phyloP scores from a whole-genome alignment of 1,284 basidiomycete species.

The Puccinia coronata region DNA sequence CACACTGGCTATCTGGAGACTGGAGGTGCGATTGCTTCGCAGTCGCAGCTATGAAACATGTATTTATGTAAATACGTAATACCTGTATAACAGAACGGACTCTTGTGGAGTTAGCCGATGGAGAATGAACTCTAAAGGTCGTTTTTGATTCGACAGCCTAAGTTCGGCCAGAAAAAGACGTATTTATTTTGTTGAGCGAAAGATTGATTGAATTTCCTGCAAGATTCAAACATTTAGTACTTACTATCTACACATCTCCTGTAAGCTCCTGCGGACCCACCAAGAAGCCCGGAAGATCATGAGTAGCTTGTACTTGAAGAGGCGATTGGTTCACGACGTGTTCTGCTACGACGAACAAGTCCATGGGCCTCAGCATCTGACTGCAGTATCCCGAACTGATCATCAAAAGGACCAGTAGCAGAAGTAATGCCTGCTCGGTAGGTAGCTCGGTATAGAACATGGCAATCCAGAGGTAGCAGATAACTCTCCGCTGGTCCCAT shows the following conservation, averaged over 20 bases:
- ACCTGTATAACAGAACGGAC: not conserved
- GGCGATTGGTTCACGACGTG: not conserved
- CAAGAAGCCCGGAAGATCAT: not conserved
- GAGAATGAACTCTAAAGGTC: not conserved
- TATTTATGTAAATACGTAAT: not conserved
- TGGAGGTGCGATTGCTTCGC: not conserved
- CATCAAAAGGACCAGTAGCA: not conserved
- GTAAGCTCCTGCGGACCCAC: too few relatives aligned
- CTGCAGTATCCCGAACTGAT: too few relatives aligned
- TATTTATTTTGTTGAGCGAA: too few relatives aligned
- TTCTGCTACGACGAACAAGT: not conserved
- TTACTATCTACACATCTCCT: not conserved
- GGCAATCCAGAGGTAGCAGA: not conserved
- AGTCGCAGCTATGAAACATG: not conserved
- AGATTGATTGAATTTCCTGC: not conserved
- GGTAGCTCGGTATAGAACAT: not conserved
- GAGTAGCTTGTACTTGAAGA: not conserved
- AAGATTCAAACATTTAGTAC: not conserved
- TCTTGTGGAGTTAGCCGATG: not conserved
- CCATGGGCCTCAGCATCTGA: not conserved
- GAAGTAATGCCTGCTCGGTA: not conserved
- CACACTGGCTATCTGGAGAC: not conserved
- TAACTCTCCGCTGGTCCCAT: not conserved
- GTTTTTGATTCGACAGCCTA: conserved; percentile 3
- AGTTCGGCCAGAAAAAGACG: not conserved